Conservation (phyloP, 345 rosid genomes). For the Rubroshorea leprosula region DNA sequence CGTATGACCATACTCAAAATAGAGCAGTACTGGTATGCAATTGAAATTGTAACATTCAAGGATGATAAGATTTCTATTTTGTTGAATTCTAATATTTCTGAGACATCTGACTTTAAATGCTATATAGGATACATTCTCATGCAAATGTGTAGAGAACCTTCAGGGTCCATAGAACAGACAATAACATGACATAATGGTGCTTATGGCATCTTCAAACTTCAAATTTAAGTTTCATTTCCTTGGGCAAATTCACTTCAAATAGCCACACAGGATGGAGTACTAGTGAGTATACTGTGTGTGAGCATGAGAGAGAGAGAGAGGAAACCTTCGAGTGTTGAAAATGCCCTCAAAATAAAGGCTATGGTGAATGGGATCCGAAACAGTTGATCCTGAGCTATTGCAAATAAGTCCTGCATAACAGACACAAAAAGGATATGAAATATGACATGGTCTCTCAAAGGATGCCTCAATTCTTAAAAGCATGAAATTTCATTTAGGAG, state of each 20-base stretch:
- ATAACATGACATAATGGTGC: no score
- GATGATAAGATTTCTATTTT: no score
- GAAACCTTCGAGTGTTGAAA: slow-evolving; percentile 88
- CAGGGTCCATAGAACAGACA: no score
- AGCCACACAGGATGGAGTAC: no score
- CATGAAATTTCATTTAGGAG: no score
- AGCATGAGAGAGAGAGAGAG: slow-evolving; percentile 6
- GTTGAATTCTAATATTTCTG: neutral
- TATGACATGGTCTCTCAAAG: no score
- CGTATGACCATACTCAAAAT: slow-evolving; percentile 3
- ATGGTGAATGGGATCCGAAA: slow-evolving; percentile 89
- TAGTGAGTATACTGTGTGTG: neutral
- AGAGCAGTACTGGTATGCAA: no score
- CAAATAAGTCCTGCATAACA: slow-evolving; percentile 74
- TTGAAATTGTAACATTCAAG: no score
- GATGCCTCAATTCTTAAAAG: neutral
- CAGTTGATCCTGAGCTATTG: slow-evolving; percentile 92
- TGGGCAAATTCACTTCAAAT: no score
- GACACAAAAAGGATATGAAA: neutral
- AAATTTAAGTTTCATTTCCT: no score
- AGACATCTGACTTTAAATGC: neutral
- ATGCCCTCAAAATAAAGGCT: slow-evolving; percentile 83
- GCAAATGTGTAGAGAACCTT: no score
- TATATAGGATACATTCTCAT: neutral
- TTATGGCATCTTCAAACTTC: no score